These are phyloP conservation scores for Phlebiopsis flavidoalba DNA, from an alignment of 768 basidiomycete genomes.

Conservation along the genomic window DNA sequence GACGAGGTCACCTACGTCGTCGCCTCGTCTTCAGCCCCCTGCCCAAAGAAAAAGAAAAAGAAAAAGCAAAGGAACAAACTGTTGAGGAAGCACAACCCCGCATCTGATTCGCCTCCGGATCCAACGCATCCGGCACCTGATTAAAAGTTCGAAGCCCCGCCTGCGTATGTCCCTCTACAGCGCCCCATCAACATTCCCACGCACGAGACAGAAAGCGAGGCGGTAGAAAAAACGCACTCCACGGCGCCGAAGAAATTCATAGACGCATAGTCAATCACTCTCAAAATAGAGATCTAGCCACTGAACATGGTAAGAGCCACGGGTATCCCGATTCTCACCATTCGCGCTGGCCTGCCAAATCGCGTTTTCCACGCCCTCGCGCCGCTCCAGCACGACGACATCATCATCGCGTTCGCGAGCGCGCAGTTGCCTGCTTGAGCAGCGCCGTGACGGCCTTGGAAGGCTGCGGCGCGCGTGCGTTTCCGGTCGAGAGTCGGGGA, in stretches of 20 bases:
- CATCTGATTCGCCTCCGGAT: conserved; percentile 48
- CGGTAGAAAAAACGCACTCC: conserved; percentile 31
- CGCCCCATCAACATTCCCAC: not conserved
- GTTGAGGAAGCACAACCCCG: conserved; percentile 57
- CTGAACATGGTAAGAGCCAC: conserved; percentile 43
- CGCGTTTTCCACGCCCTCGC: conserved; percentile 37
- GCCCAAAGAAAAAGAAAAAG: no score
- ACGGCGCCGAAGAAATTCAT: conserved; percentile 69
- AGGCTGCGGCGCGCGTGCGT: no score
- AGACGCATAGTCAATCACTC: conserved; percentile 65
- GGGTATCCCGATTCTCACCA: conserved; percentile 30
- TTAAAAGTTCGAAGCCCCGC: conserved; percentile 22
- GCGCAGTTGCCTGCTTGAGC: not conserved
- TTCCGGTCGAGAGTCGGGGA: no score
- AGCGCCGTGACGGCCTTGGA: no score
- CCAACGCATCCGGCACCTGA: conserved; percentile 25
- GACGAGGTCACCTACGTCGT: no score
- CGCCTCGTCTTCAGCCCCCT: no score
- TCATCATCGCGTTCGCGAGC: not conserved
- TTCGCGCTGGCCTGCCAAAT: conserved; percentile 29
- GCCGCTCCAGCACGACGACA: conserved; percentile 6
- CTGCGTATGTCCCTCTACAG: not conserved
- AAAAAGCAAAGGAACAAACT: conserved; percentile 35
- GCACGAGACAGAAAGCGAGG: not conserved
- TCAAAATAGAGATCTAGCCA: conserved; percentile 56